Base-by-base conservation (phyloP, 495 filamentous ascomycete species). In the Aspergillus nidulans region DNA sequence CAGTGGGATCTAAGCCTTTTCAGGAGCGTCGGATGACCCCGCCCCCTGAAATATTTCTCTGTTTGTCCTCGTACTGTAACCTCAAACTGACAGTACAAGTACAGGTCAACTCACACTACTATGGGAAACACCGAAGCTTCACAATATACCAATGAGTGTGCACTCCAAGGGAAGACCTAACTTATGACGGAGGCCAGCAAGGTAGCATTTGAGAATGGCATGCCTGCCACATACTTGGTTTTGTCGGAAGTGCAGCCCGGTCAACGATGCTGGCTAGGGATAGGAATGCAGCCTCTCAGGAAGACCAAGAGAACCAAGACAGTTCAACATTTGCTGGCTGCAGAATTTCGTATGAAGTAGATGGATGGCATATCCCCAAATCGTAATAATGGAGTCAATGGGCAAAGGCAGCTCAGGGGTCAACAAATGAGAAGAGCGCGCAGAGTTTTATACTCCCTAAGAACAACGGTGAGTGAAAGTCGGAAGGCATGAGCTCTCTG, bases 251-350 rank as follows among this genome's bases (percentile, higher is more conserved):
- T 24, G 24, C 7, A 6, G 13, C n/a, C 49, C 42, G 23, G 49
- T 26, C 39, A 59, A 60, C 46, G 44, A 57, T 61, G 53, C 38
- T 59, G 55, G 47, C 56, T 16, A 64, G 58, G 62, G 49, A 59
- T 57, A 44, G 52, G 61, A 60, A 64, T 64, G 57, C 47, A 26
- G 52, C 23, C 15, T 25, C 2, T 12, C 30, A 34, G 15, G 30
- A 34, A 34, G 30, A 12, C 25, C 19, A 19, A 10, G 18, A 7
- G 2, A 40, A 12, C n/a, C 50, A 44, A 41, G 38, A 44, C 24
- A n/a, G 12, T 28, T 16, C 45, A 25, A 24, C 47, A 19, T 49
- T 49, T 32, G 21, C 19, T 49, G 39, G 47, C 47, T 25, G 28
- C 46, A 48, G 30, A 20, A 12, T 34, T 13, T 34, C 30, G 30